Conservation (phyloP, 169 alveolate genomes). For the Plasmodium fragile region DNA sequence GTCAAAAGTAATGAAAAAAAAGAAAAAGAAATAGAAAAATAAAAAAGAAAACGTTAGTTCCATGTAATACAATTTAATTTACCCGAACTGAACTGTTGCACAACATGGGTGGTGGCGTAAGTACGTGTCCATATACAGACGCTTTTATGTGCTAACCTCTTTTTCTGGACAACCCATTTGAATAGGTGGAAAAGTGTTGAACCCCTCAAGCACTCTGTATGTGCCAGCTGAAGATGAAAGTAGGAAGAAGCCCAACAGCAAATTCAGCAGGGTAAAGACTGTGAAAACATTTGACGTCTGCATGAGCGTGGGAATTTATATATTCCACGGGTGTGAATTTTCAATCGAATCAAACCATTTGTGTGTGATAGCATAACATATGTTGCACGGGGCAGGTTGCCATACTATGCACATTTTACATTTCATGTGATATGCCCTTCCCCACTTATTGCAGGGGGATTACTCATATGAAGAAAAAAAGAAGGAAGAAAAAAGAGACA, state of each 20-base stretch:
- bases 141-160: background rate
- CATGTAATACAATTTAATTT: background rate
- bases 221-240: constrained; percentile 25
- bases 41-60: background rate
- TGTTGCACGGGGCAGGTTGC: background rate
- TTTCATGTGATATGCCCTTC: background rate
- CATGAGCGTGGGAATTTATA: background rate
- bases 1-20: constrained; percentile 71
- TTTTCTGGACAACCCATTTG: background rate
- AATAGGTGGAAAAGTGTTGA: constrained; percentile 43
- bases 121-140: background rate
- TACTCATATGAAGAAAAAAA: constrained; percentile 37
- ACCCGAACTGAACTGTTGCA: background rate
- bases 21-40: background rate
- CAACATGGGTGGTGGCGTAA: background rate
- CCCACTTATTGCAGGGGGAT: constrained; percentile 5
- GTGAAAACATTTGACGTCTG: background rate
- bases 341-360: background rate
- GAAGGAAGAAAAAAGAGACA: constrained; percentile 25
- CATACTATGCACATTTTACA: background rate
- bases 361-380: background rate
- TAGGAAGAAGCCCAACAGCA: constrained; percentile 16
- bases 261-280: constrained; percentile 36
- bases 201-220: constrained; percentile 19
- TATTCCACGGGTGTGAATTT: background rate